Percentiles rank a stretch among this genome's conserved stretches.
Evolutionary conservation across 306 rosid genomes (phyloP).

Genomic region (Sindora glabra): DNA sequence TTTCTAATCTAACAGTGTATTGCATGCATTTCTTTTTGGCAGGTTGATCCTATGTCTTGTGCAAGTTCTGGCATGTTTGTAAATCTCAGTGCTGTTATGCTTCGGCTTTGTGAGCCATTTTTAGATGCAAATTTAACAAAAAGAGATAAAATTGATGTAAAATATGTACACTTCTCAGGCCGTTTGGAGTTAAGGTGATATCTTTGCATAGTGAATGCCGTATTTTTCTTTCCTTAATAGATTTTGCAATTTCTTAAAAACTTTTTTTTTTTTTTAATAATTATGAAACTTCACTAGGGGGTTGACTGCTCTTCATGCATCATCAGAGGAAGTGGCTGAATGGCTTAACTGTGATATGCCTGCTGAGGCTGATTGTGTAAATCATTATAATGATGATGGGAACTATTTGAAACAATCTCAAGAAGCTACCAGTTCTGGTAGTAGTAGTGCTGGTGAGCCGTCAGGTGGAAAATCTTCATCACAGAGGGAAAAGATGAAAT

Average conservation of each 20-base stretch:
- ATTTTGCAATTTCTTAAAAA: too few species aligned
- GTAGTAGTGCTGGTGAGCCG: conserved; percentile 37
- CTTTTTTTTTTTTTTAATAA: too few species aligned
- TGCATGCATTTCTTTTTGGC: not conserved
- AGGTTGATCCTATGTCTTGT: conserved; percentile 88
- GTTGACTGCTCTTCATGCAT: conserved; percentile 95
- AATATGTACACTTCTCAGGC: conserved; percentile 64
- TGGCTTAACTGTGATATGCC: conserved; percentile 52
- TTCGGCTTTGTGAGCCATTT: conserved; percentile 91
- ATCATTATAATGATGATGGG: conserved; percentile 42
- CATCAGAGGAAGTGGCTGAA: conserved; percentile 87
- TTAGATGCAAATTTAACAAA: conserved; percentile 78
- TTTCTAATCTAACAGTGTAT: not conserved
- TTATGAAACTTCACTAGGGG: conserved; percentile 44
- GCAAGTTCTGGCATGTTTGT: conserved; percentile 99
- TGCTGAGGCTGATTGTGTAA: conserved; percentile 26
- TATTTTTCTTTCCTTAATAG: conserved; percentile 2
- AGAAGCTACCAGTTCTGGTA: conserved; percentile 83
- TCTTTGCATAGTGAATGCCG: conserved; percentile 1
- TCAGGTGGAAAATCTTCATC: conserved; percentile 31
- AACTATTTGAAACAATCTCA: conserved; percentile 77
- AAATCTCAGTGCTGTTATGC: conserved; percentile 94
- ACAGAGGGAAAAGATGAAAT: conserved; percentile 50
- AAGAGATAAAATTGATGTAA: conserved; percentile 85
- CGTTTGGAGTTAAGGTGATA: conserved; percentile 84